phyloP scores from a whole-genome alignment of 2,329 filamentous ascomycete genomes.

The Colletotrichum liaoningense region DNA sequence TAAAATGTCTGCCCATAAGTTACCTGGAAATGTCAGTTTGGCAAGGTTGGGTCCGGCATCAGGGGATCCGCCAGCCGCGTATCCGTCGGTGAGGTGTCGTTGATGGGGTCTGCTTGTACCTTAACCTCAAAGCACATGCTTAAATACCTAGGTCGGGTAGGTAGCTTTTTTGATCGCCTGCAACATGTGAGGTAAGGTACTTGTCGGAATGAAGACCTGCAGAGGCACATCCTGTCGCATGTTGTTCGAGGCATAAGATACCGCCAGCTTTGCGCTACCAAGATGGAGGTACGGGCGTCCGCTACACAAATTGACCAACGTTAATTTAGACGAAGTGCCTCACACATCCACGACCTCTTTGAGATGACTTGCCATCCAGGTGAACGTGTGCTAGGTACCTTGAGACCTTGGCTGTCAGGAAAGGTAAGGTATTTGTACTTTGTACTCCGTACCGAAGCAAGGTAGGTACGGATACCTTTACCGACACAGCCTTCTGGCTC shows the following conservation, averaged over 20 bases:
- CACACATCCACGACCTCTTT: not conserved
- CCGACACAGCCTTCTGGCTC: not conserved
- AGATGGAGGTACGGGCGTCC: not conserved
- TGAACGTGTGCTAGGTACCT: not conserved
- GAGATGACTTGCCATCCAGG: not conserved
- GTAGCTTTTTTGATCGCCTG: not conserved
- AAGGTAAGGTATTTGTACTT: not conserved
- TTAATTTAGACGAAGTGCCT: not conserved
- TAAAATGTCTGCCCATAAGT: not conserved
- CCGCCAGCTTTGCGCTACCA: not conserved
- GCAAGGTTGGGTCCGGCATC: not conserved
- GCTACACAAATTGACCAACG: not conserved
- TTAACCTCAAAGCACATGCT: not conserved
- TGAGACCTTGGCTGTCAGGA: not conserved
- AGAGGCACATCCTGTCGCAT: not conserved
- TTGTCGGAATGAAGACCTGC: not conserved
- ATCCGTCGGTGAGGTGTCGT: not conserved
- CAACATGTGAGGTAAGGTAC: not conserved
- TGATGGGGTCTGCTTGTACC: not conserved
- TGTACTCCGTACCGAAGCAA: not conserved
- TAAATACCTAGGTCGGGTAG: not conserved
- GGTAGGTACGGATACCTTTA: not conserved
- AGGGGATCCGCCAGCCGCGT: not conserved
- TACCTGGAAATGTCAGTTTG: not conserved
- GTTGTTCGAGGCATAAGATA: not conserved